phyloP scores from a whole-genome alignment of 345 rosid species.

The Psidium friedrichsthalianum region DNA sequence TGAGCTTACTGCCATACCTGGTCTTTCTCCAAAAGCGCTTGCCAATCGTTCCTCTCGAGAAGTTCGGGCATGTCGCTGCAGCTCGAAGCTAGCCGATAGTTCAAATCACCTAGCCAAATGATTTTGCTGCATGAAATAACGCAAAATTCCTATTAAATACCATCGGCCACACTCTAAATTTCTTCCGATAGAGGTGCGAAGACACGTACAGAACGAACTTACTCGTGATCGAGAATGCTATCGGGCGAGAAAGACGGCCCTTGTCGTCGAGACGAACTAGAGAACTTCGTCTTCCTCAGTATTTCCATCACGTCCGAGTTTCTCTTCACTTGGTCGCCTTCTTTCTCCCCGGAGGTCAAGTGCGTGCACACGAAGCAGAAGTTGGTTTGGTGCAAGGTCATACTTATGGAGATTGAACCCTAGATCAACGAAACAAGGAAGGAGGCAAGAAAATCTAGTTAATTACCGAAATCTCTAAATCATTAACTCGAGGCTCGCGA shows the following conservation, averaged over 20 bases:
- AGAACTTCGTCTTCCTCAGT: constrained; percentile 67
- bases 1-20: constrained; percentile 29
- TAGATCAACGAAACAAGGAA: constrained; percentile 1
- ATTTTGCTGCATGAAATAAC: constrained; percentile 37
- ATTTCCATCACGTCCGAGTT: constrained; percentile 79
- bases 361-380: constrained; percentile 90
- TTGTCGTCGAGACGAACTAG: constrained; percentile 17
- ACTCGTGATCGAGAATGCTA: constrained; percentile 78
- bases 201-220: constrained; percentile 19
- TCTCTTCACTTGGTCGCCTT: constrained; percentile 73
- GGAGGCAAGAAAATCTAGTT: not conserved
- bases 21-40: constrained; percentile 74
- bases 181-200: not conserved
- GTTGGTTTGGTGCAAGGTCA: constrained; percentile 52
- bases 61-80: constrained; percentile 32
- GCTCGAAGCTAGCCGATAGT: constrained; percentile 64
- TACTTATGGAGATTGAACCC: constrained; percentile 91
- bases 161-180: not conserved
- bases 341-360: constrained; percentile 87
- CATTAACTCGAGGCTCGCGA: not conserved
- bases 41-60: constrained; percentile 59
- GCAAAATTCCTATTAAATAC: not conserved
- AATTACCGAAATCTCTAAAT: not conserved
- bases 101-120: constrained; percentile 97
- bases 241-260: constrained; percentile 23